phyloP scores from a whole-genome alignment of 2,329 filamentous ascomycete species.

The Xylariales sp. region DNA sequence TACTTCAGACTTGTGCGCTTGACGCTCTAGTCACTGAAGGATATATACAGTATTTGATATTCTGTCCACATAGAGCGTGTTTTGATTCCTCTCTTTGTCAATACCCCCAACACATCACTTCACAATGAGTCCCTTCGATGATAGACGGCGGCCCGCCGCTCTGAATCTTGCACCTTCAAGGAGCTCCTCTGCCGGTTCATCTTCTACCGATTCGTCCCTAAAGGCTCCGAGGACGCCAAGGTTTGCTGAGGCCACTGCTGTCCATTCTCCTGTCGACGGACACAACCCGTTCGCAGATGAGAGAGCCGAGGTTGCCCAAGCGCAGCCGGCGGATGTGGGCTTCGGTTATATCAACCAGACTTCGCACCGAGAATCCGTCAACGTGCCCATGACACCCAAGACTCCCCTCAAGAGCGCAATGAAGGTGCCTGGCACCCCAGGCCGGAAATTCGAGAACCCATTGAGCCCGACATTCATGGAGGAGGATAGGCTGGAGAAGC shows the following conservation, averaged over 20 bases:
- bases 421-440: slow-evolving; percentile 80
- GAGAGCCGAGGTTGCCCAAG: slow-evolving; percentile 52
- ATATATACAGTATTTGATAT: slow-evolving; percentile 18
- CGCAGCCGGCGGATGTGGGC: slow-evolving; percentile 80
- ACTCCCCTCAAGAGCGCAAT: slow-evolving; percentile 87
- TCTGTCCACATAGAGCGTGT: slow-evolving; percentile 28
- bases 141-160: slow-evolving; percentile 53
- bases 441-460: slow-evolving; percentile 67
- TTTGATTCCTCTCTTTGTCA: slow-evolving; percentile 24
- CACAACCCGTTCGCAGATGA: slow-evolving; percentile 57
- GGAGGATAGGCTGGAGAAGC: slow-evolving; percentile 82
- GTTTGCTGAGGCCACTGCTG: slow-evolving; percentile 76
- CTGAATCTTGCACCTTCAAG: slow-evolving; percentile 48
- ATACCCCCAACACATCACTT: slow-evolving; percentile 24
- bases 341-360: slow-evolving; percentile 81
- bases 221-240: slow-evolving; percentile 71
- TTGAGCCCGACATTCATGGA: slow-evolving; percentile 89
- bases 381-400: slow-evolving; percentile 63
- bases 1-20: slow-evolving; percentile 29
- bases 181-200: slow-evolving; percentile 44
- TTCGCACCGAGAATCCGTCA: slow-evolving; percentile 47
- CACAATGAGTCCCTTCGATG: slow-evolving; percentile 35
- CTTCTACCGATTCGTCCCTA: slow-evolving; percentile 50
- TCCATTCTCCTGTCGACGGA: slow-evolving; percentile 70
- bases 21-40: slow-evolving; percentile 20